Evolutionary conservation across 2,329 filamentous ascomycete species (phyloP), one percentile per base, ranked within the genome.

Genomic region (Eutypella sp.): DNA sequence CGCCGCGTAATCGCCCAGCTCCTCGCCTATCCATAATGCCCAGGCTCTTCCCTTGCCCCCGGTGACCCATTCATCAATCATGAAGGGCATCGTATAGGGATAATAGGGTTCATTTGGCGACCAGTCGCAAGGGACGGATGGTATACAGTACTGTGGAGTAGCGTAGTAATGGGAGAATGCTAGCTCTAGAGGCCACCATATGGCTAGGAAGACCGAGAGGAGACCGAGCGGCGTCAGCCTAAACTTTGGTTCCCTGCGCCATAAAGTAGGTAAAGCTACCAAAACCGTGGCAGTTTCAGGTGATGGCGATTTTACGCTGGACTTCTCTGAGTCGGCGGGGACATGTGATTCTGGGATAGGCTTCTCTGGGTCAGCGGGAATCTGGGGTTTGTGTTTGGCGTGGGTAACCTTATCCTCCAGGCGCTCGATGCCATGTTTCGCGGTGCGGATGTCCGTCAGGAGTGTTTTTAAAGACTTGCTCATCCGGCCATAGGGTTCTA

Each of bases 41-140:
- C 71, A 37, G 2, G 51, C 55, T 31, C 75, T 73, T 5, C 75
- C 75, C 27, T 62, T 64, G 1, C 79, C 79, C 15, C 75, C 73
- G 0, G 76, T 78, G 8, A 69, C 58, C 79, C 79, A 84, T 54
- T 83, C 72, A 57, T 84, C 80, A 11, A 84, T 56, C 65, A 83
- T 84, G 46, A 81, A 73, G 3, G 81, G 80, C 39, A 84, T 68
- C 1, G 79, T 76, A 33, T 68, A 70, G n/a, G 79, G 80, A 61
- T 80, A 84, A 22, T 73, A 72, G 0, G 81, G 81, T 57, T 83
- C 80, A 39, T 77, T 70, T 10, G 72, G 69, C 23, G 73, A 75
- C 77, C 77, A 83, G 29, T 72, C 67, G 57, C 79, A 82, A 2
- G 71, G 69, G 33, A 65, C 40, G 47, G 60, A 42, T 40, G 62